Base-by-base conservation (phyloP, 2,329 filamentous ascomycete genomes). In the Byssothecium circinans region DNA sequence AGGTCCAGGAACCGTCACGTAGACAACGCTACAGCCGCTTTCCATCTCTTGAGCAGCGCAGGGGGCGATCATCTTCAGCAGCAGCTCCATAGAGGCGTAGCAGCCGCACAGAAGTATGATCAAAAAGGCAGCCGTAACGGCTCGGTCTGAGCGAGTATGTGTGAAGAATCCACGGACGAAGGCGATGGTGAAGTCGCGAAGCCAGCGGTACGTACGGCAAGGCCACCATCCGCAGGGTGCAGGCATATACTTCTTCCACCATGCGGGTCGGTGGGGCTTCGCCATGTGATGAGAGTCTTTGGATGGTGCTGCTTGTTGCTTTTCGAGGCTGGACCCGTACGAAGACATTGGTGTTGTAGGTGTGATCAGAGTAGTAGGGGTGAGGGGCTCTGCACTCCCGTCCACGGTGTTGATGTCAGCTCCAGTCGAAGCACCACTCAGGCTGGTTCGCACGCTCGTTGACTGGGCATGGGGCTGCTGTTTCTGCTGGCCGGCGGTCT, bases 1-100 rank as follows among this genome's bases (percentile, higher is more conserved):
- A 0, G 63, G 62, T 2, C 64, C 66, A 4, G 65, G 65, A 8
- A 68, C 47, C 7, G 65, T 68, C 25, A 69, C 61, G 35, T 68
- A 69, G 44, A 66, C 60, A 30, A 68, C 40, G 33, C 62, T 68
- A 50, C 67, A 70, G 36, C 61, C 54, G 4, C 52, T 39, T 8
- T 56, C 56, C 4, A 53, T 39, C 8, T 56, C 56, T 22, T 67
- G 62, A 17, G 67, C 67, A n/a, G 52, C 43, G n/a, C 53, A 63
- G 18, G 43, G 47, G n/a, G 51, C 51, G 17, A 67, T 41, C 1
- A 64, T 46, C 5, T 47, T 49, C 19, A 58, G 41, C 18, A 64
- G 0, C 17, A 61, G 53, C 18, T 64, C 60, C 8, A 68, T 25
- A 6, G 53, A 52, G 5, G 54, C 30, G 43, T 61, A 68, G 33